A percentile compares a stretch with the other conserved stretches of the same genome.
phyloP scores from a whole-genome alignment of 192 early-diverging fungal species.

The Podila minutissima region DNA sequence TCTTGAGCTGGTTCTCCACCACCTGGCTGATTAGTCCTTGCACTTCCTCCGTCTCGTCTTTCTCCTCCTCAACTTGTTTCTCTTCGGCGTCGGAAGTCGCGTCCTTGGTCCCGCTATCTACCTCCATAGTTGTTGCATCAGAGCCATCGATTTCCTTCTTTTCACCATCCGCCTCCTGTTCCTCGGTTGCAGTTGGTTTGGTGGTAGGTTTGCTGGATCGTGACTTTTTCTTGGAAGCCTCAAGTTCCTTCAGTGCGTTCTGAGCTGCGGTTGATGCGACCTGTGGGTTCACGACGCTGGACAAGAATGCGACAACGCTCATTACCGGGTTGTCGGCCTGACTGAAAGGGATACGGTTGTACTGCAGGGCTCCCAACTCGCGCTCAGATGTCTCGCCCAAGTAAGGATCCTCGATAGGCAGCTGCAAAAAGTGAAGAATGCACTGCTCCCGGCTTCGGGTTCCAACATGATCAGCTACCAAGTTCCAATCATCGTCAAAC shows the following conservation, averaged over 20 bases:
- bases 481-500: constrained; percentile 95
- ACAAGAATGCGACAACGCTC: constrained; percentile 90
- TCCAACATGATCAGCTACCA: constrained; percentile 92
- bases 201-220: constrained; percentile 1
- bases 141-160: neutral
- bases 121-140: neutral
- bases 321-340: constrained; percentile 91
- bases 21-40: constrained; percentile 81
- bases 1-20: constrained; percentile 87
- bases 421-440: constrained; percentile 85
- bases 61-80: neutral
- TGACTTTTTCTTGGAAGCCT: constrained; percentile 37
- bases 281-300: constrained; percentile 85
- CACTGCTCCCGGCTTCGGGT: constrained; percentile 92
- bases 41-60: constrained; percentile 63
- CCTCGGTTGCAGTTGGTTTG: constrained; percentile 24
- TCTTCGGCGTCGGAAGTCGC: neutral
- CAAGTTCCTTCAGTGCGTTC: constrained; percentile 80
- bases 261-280: constrained; percentile 90
- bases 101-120: neutral
- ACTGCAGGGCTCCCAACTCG: constrained; percentile 72
- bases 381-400: constrained; percentile 52
- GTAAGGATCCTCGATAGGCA: constrained; percentile 91
- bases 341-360: constrained; percentile 77
- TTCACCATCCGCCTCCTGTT: constrained; percentile 10